These are phyloP conservation scores for Penicillium italicum DNA, from an alignment of 2,329 filamentous ascomycete genomes.

Conservation along the genomic window DNA sequence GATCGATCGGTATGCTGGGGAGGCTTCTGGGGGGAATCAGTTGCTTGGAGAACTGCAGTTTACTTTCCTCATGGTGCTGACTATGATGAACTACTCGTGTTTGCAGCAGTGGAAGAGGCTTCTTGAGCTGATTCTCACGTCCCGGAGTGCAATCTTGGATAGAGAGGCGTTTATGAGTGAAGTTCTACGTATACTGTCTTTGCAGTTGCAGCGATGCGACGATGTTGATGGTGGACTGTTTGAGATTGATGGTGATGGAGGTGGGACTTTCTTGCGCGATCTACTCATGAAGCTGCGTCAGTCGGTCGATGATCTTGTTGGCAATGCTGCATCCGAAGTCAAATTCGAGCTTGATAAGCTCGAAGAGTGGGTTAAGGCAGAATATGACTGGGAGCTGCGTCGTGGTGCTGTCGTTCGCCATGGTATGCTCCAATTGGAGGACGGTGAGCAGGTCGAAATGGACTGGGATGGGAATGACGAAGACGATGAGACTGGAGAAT, in stretches of 20 bases:
- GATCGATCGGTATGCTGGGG: constrained; percentile 36
- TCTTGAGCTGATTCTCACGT: constrained; percentile 56
- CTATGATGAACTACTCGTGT: constrained; percentile 63
- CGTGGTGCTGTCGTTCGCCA: constrained; percentile 52
- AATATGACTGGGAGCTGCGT: constrained; percentile 57
- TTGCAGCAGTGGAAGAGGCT: constrained; percentile 64
- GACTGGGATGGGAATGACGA: constrained; percentile 58
- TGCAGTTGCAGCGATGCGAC: constrained; percentile 55
- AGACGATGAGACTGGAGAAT: constrained; percentile 63
- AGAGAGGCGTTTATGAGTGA: constrained; percentile 52
- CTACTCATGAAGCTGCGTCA: constrained; percentile 53
- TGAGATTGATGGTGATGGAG: constrained; percentile 53
- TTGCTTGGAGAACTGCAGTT: constrained; percentile 60
- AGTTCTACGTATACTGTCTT: constrained; percentile 47
- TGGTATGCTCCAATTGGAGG: constrained; percentile 59
- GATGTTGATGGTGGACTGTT: constrained; percentile 61
- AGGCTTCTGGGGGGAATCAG: constrained; percentile 34
- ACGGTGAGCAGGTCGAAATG: constrained; percentile 61
- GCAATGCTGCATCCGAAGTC: constrained; percentile 38
- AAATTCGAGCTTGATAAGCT: constrained; percentile 54
- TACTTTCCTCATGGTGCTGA: constrained; percentile 60
- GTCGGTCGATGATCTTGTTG: constrained; percentile 48
- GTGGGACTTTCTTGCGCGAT: constrained; percentile 51
- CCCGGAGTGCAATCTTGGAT: constrained; percentile 49
- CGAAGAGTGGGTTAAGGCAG: constrained; percentile 51